Base-by-base conservation (phyloP, 345 rosid genomes). In the Lumnitzera littorea region DNA sequence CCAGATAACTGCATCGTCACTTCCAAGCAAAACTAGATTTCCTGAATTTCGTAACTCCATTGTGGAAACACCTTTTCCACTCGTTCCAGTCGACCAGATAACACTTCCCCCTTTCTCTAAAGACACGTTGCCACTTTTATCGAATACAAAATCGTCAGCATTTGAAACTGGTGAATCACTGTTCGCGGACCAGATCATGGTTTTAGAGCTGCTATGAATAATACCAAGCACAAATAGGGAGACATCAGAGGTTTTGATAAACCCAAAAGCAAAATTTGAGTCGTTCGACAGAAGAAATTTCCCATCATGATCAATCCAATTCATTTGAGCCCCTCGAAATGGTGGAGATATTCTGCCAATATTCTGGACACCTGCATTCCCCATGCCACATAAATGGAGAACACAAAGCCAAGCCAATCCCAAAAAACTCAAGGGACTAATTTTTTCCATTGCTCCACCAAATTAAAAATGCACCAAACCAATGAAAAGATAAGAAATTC, bases 21-120 rank as follows among this genome's bases (percentile, higher is more conserved):
- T 48, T 29, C 74, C 75, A 48, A 31, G 73, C 75, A 84, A 70
- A 14, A 80, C 82, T 65, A 84, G 67, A 66, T 80, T 84, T 14
- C 89, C 89, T 0, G 82, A 78, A 46, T 78, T 76, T 70, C 3
- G 47, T 74, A 84, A 57, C 57, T 74, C 86, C 80, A 84, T 71
- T 0, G 73, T 65, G 14, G 70, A 31, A 46, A 65, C 80, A 46
- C 43, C 64, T 68, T 76, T 60, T n/a, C 80, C 76, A 1, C 61
- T 64, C 3, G 84, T 74, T 43, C 69, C 55, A 0, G 82, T 56
- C 12, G 67, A 67, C 89, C 89, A 84, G 57, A 58, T 75, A 15
- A 70, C 69, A 20, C 57, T 53, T 20, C 64, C 58, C 3, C 71
- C 77, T 3, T 64, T 67, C 59, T 64, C 60, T 66, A 84, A 65